Evolutionary conservation across 805 yeast species (phyloP).

Genomic region (Scheffersomyces lignosus): DNA sequence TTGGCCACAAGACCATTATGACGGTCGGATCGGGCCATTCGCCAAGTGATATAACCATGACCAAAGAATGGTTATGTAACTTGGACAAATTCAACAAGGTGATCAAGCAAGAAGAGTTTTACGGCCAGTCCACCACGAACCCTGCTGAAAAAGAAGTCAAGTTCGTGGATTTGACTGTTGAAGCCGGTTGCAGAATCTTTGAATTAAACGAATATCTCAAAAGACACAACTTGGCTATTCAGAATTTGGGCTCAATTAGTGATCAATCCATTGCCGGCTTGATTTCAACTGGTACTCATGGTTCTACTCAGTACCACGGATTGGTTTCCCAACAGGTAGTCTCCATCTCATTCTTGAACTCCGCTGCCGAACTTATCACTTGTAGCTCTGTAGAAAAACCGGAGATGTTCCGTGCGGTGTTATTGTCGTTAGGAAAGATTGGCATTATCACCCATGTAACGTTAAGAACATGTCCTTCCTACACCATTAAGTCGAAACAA

Average conservation of each 20-base stretch:
- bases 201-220: conserved; percentile 71
- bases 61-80: conserved; percentile 83
- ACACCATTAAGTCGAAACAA: conserved; percentile 75
- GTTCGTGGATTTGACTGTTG: conserved; percentile 89
- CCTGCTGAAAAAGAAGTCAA: conserved; percentile 43
- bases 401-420: conserved; percentile 75
- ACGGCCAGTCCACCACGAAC: conserved; percentile 38
- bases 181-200: conserved; percentile 83
- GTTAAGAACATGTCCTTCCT: conserved; percentile 78
- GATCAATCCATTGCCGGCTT: conserved; percentile 96
- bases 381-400: conserved; percentile 66
- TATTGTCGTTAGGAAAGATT: conserved; percentile 84
- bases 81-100: conserved; percentile 73
- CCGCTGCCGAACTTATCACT: conserved; percentile 67
- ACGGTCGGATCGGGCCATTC: conserved; percentile 94
- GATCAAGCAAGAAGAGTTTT: conserved; percentile 44
- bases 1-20: conserved; percentile 63
- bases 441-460: conserved; percentile 89
- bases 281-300: conserved; percentile 95
- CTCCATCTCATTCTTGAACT: conserved; percentile 69
- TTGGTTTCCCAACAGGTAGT: conserved; percentile 86
- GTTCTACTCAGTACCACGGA: conserved; percentile 92
- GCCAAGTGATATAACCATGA: conserved; percentile 88
- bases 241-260: conserved; percentile 89
- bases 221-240: conserved; percentile 70